Evolutionary conservation across 2,329 filamentous ascomycete species (phyloP).

Genomic region (Fusarium paranaense): DNA sequence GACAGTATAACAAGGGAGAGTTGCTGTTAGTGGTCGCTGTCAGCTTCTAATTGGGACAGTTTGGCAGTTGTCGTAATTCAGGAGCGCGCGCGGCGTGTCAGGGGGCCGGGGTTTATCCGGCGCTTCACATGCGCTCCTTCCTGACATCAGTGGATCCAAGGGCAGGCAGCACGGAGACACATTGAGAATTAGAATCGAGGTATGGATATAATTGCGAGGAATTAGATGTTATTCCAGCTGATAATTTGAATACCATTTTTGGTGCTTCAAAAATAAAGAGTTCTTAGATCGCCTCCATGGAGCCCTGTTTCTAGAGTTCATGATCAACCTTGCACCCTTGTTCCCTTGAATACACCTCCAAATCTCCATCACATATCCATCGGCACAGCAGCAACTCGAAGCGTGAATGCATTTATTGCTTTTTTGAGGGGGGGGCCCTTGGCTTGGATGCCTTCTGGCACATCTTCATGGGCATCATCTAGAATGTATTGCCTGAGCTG

Average conservation of each 20-base stretch:
- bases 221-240: not conserved
- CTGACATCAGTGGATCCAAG: slow-evolving; percentile 18
- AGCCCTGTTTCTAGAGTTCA: not conserved
- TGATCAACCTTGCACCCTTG: not conserved
- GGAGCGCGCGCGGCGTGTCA: slow-evolving; percentile 42
- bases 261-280: not conserved
- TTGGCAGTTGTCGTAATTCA: slow-evolving; percentile 50
- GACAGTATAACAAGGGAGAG: slow-evolving; percentile 26
- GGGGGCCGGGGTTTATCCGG: slow-evolving; percentile 42
- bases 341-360: not conserved
- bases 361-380: not conserved
- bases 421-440: slow-evolving; percentile 29
- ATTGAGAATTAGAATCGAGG: not conserved
- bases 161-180: not conserved
- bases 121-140: slow-evolving; percentile 2
- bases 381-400: slow-evolving; percentile 15
- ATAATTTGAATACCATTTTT: not conserved
- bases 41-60: slow-evolving; percentile 43
- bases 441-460: slow-evolving; percentile 36
- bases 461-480: slow-evolving; percentile 49
- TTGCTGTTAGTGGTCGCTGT: slow-evolving; percentile 25
- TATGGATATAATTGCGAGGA: not conserved
- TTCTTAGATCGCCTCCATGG: not conserved
- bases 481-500: slow-evolving; percentile 53
- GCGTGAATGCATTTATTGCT: slow-evolving; percentile 38